Percentiles rank a stretch among this genome's conserved stretches.
Conservation (phyloP, 768 basidiomycete genomes). For the Tricholoma terreum region DNA sequence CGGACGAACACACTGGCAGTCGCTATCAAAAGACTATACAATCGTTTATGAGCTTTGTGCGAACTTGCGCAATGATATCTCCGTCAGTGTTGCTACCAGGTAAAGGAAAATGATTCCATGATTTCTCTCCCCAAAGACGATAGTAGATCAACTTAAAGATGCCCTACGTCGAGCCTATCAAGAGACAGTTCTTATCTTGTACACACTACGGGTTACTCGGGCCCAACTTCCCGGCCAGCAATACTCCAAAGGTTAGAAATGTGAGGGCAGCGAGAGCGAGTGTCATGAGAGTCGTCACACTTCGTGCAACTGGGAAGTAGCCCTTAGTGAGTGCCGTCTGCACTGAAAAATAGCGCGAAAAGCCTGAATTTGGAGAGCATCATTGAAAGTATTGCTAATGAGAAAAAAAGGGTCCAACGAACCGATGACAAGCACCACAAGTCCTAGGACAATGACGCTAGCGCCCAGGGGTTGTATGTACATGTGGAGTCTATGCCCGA, state of each 20-base stretch:
- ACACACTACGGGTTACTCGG: background rate
- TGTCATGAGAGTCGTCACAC: slow-evolving; percentile 13
- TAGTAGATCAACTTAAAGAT: too few relatives aligned
- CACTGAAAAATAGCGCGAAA: slow-evolving; percentile 19
- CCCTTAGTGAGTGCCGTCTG: slow-evolving; percentile 22
- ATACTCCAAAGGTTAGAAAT: slow-evolving; percentile 16
- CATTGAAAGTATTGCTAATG: background rate
- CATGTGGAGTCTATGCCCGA: slow-evolving; percentile 17
- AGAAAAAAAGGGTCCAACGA: background rate
- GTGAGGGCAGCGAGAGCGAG: slow-evolving; percentile 14
- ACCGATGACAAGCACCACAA: slow-evolving; percentile 21
- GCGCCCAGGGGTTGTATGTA: slow-evolving; percentile 22
- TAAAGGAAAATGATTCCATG: too few relatives aligned
- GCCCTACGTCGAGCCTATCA: too few relatives aligned
- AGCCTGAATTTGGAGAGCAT: slow-evolving; percentile 8
- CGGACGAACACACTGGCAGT: too few relatives aligned
- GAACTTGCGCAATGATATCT: too few relatives aligned
- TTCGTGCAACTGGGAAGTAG: slow-evolving; percentile 19
- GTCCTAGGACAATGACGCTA: slow-evolving; percentile 16
- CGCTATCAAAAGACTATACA: too few relatives aligned
- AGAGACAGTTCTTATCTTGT: background rate
- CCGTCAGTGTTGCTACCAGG: too few relatives aligned
- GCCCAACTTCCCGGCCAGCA: slow-evolving; percentile 17
- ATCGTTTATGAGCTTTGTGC: too few relatives aligned
- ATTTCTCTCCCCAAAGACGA: too few relatives aligned